Evolutionary conservation across 768 basidiomycete genomes (phyloP).

Genomic region (Agaricus subrufescens): DNA sequence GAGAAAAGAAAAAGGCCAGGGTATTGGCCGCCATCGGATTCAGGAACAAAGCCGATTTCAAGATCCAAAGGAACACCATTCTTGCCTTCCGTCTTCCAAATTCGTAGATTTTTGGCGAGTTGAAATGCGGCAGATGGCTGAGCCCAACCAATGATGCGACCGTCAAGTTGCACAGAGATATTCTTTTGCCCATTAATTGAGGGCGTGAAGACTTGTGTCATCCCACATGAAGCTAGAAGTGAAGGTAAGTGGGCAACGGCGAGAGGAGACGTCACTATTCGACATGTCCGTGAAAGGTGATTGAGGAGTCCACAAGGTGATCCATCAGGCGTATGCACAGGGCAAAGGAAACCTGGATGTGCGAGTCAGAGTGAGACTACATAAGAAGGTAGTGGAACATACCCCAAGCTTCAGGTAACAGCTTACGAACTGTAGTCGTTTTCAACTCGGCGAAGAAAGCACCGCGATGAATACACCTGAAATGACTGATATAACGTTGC

Average conservation of each 20-base stretch:
- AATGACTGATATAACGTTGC: slow-evolving; percentile 97
- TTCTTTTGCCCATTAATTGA: slow-evolving; percentile 79
- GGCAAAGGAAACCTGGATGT: slow-evolving; percentile 84
- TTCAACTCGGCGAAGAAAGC: slow-evolving; percentile 99
- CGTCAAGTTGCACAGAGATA: slow-evolving; percentile 92
- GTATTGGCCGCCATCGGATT: slow-evolving; percentile 91
- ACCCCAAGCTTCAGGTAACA: slow-evolving; percentile 99
- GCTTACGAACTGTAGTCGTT: slow-evolving; percentile 94
- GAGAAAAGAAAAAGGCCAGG: slow-evolving; percentile 94
- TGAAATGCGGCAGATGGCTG: slow-evolving; percentile 65
- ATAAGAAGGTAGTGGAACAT: slow-evolving; percentile 14
- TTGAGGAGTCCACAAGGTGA: slow-evolving; percentile 97
- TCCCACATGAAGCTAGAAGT: slow-evolving; percentile 83
- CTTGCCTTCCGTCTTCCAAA: slow-evolving; percentile 91
- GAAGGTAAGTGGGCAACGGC: slow-evolving; percentile 74
- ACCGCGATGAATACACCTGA: slow-evolving; percentile 97
- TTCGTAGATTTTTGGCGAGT: slow-evolving; percentile 80
- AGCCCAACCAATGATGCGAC: slow-evolving; percentile 92
- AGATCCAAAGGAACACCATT: slow-evolving; percentile 85
- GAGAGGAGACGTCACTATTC: slow-evolving; percentile 78
- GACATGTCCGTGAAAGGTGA: slow-evolving; percentile 91
- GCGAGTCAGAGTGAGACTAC: background rate
- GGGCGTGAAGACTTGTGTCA: slow-evolving; percentile 85
- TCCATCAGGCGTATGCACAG: slow-evolving; percentile 98
- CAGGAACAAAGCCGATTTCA: slow-evolving; percentile 89